Evolutionary conservation across 202 grass and related monocot genomes (phyloP).

Genomic region (Brachypodium distachyon): DNA sequence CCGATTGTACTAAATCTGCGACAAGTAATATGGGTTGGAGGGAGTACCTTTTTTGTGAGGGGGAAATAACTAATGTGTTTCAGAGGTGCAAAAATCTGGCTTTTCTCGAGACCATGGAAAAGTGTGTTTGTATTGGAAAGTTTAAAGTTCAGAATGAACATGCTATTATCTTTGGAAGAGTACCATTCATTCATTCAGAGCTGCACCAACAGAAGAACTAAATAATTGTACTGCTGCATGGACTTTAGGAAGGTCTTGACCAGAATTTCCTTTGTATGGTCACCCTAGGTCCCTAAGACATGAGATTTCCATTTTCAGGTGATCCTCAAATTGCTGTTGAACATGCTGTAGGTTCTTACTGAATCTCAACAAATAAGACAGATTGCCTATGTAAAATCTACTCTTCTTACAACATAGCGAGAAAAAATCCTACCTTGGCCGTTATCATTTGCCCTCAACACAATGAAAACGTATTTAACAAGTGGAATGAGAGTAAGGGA

Average conservation of each 20-base stretch:
- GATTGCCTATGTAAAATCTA: neutral
- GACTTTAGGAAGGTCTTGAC: neutral
- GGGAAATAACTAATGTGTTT: neutral
- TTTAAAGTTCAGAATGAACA: neutral
- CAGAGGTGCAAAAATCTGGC: neutral
- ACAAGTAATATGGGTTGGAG: no score
- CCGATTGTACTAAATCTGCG: no score
- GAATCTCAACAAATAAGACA: conserved; percentile 18
- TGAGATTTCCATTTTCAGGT: neutral
- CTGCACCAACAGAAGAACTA: neutral
- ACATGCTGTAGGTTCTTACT: neutral
- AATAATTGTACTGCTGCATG: neutral
- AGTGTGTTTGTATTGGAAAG: neutral
- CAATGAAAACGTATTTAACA: conserved; percentile 68
- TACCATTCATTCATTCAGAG: neutral
- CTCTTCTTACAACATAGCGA: neutral
- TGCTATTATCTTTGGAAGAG: neutral
- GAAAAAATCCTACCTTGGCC: conserved; percentile 41
- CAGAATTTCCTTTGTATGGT: neutral
- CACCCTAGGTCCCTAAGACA: neutral
- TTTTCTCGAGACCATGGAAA: no score
- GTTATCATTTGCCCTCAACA: conserved; percentile 63
- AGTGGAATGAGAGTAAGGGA: conserved; percentile 69
- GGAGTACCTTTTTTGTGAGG: neutral
- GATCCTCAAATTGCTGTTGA: neutral